These are phyloP conservation scores for Penicillium concentricum DNA, from an alignment of 2,329 filamentous ascomycete species.

Conservation along the genomic window DNA sequence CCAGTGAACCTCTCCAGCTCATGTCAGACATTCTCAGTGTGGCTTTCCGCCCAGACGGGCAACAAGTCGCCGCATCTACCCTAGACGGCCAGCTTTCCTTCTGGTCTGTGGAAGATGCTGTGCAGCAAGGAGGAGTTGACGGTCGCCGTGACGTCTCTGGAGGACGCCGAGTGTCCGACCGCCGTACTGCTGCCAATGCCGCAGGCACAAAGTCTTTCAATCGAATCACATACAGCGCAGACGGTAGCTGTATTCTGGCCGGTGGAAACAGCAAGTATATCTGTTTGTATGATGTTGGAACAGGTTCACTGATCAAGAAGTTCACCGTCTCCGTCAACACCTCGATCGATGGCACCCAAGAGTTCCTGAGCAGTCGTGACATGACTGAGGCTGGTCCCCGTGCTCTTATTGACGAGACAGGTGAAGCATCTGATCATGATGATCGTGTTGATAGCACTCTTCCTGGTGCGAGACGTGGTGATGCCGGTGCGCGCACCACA, in stretches of 20 bases:
- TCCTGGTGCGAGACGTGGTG: constrained; percentile 83
- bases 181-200: constrained; percentile 85
- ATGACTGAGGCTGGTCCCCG: constrained; percentile 86
- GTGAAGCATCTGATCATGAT: constrained; percentile 85
- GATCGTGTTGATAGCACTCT: constrained; percentile 75
- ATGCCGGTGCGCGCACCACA: constrained; percentile 74
- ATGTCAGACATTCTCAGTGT: constrained; percentile 88
- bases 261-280: constrained; percentile 98
- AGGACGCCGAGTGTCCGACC: constrained; percentile 82
- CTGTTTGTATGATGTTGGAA: constrained; percentile 91
- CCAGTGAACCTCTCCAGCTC: constrained; percentile 87
- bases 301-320: constrained; percentile 88
- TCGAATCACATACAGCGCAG: constrained; percentile 84
- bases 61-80: constrained; percentile 87
- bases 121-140: constrained; percentile 82
- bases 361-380: constrained; percentile 89
- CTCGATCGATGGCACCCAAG: constrained; percentile 93
- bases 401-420: constrained; percentile 81
- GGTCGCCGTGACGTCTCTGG: constrained; percentile 90
- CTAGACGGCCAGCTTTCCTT: constrained; percentile 93
- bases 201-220: constrained; percentile 88
- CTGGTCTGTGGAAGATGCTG: constrained; percentile 86
- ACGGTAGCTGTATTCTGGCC: constrained; percentile 85
- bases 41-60: constrained; percentile 82
- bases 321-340: constrained; percentile 94